Conservation (phyloP, 2,329 filamentous ascomycete genomes). For the Leptosphaerulina australis region DNA sequence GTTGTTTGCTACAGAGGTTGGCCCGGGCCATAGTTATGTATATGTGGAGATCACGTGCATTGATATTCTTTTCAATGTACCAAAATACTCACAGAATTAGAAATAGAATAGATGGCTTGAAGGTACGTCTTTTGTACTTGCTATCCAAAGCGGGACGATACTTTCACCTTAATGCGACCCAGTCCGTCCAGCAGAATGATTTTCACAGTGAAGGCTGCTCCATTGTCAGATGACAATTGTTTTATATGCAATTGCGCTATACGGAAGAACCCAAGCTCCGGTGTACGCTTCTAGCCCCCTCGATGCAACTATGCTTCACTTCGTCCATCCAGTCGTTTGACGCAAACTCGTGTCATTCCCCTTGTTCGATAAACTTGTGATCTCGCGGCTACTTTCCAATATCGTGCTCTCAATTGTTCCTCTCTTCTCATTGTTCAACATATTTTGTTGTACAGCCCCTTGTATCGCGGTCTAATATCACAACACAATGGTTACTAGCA, state of each 20-base stretch:
- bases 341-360: neutral
- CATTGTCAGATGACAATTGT: neutral
- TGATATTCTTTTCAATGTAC: no score
- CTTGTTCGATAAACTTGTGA: neutral
- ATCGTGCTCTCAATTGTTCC: neutral
- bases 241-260: neutral
- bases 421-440: neutral
- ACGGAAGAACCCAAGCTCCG: neutral
- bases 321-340: neutral
- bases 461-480: neutral
- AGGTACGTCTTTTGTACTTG: no score
- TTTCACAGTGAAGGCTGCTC: no score
- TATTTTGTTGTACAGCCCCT: neutral
- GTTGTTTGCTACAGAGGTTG: no score
- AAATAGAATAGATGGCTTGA: no score
- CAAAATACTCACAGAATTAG: no score
- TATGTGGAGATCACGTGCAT: no score
- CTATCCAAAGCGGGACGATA: no score
- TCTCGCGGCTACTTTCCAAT: no score
- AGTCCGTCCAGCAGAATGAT: no score
- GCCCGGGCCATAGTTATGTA: no score
- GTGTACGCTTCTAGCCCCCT: neutral
- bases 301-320: neutral
- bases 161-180: no score
- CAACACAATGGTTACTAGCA: neutral